Conservation (phyloP, 495 filamentous ascomycete species). For the Physcia stellaris region DNA sequence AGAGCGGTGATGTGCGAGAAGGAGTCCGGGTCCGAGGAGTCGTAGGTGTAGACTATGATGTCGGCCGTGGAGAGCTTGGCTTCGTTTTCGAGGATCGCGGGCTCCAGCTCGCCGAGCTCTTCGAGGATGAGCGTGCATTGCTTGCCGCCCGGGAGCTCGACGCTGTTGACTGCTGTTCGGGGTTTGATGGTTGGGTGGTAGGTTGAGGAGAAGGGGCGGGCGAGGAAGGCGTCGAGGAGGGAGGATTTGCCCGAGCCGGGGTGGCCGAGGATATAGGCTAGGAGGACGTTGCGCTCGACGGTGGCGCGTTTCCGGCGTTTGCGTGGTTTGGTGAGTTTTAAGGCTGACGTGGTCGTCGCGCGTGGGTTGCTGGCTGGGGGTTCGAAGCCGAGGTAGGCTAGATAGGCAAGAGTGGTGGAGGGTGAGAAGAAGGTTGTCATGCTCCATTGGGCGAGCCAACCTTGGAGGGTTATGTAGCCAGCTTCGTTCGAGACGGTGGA, state of each 20-base stretch:
- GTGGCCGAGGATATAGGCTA: constrained; percentile 85
- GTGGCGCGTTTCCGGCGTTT: constrained; percentile 69
- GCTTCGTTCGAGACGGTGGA: constrained; percentile 92
- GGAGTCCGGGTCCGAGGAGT: constrained; percentile 88
- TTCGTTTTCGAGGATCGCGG: constrained; percentile 83
- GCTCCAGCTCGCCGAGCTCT: constrained; percentile 90
- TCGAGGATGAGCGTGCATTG: constrained; percentile 94
- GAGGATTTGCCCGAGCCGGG: constrained; percentile 75
- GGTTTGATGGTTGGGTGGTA: constrained; percentile 93
- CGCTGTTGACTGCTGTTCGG: constrained; percentile 84
- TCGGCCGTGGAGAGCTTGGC: constrained; percentile 87
- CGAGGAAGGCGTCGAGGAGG: constrained; percentile 80
- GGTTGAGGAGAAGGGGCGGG: constrained; percentile 68
- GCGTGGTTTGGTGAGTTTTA: constrained; percentile 84
- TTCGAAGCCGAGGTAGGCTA: constrained; percentile 90
- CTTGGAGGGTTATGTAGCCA: constrained; percentile 88
- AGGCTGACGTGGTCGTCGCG: constrained; percentile 60
- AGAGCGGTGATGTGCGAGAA: constrained; percentile 83
- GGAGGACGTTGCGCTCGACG: constrained; percentile 89
- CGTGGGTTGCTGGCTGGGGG: constrained; percentile 42
- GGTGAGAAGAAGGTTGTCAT: constrained; percentile 98
- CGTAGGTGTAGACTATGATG: constrained; percentile 88
- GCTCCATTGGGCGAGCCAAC: constrained; percentile 97
- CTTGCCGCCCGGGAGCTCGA: constrained; percentile 89
- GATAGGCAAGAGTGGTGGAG: constrained; percentile 85